phyloP scores from a whole-genome alignment of 1,284 basidiomycete species.

The Cryptococcus sp. region DNA sequence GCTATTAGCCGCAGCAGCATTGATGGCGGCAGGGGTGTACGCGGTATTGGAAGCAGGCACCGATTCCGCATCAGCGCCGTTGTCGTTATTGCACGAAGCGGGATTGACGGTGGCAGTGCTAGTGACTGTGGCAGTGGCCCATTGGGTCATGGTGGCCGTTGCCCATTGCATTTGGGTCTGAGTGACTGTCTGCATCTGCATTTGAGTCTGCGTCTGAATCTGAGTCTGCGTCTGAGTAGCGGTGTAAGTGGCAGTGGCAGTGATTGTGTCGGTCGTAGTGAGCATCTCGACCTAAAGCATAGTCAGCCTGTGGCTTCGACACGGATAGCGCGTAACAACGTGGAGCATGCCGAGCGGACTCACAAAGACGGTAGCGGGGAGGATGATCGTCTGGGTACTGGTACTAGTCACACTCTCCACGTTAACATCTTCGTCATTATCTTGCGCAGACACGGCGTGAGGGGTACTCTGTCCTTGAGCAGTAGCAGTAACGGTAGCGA shows the following conservation, averaged over 20 bases:
- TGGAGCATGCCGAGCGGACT: conserved; percentile 9
- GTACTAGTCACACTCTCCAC: conserved; percentile 9
- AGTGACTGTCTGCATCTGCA: neutral
- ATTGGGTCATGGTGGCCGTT: too few species aligned
- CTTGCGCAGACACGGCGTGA: neutral
- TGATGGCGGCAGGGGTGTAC: neutral
- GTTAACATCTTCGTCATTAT: neutral
- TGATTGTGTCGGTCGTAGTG: conserved; percentile 3
- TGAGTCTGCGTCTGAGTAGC: conserved; percentile 10
- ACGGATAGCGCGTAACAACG: too few species aligned
- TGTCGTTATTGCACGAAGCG: neutral
- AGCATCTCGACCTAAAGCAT: neutral
- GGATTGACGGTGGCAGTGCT: too few species aligned
- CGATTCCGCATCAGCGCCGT: neutral
- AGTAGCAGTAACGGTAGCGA: neutral
- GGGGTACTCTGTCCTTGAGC: neutral
- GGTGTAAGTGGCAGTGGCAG: conserved; percentile 21
- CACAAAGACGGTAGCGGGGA: conserved; percentile 27
- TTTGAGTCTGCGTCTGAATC: conserved; percentile 16
- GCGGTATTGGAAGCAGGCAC: conserved; percentile 2
- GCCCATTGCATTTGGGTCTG: too few species aligned
- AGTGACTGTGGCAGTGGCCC: too few species aligned
- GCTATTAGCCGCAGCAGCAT: too few species aligned
- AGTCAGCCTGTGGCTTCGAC: too few species aligned
- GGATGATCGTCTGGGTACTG: conserved; percentile 15